Conservation (phyloP, 2,329 filamentous ascomycete species). For the Colletotrichum sublineola region DNA sequence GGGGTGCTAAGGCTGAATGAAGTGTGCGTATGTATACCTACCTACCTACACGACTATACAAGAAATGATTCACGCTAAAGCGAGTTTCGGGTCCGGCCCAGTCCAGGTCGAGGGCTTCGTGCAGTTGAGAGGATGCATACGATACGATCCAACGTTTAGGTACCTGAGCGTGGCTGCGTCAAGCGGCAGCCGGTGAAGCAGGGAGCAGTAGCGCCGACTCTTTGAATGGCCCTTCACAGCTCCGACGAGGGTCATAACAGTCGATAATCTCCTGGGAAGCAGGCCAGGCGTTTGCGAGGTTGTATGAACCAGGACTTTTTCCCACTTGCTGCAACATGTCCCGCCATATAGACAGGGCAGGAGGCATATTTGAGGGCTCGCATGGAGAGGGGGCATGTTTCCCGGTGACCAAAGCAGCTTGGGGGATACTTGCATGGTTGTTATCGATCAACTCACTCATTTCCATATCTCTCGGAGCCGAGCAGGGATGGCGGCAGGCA, state of each 20-base stretch:
- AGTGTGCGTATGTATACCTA: slow-evolving; percentile 14
- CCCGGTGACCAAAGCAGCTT: not conserved
- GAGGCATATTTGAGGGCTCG: not conserved
- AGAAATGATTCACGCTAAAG: slow-evolving; percentile 29
- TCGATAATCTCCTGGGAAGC: not conserved
- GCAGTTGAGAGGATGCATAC: slow-evolving; percentile 12
- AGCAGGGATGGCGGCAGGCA: not conserved
- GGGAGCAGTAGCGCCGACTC: slow-evolving; percentile 10
- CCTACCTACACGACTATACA: not conserved
- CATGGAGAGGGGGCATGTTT: not conserved
- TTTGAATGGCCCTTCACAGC: not conserved
- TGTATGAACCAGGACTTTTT: too few species aligned
- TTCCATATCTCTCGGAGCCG: not conserved
- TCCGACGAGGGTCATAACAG: slow-evolving; percentile 5
- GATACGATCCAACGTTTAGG: slow-evolving; percentile 3
- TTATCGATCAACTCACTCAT: not conserved
- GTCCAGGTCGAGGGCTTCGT: slow-evolving; percentile 36
- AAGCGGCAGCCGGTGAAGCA: slow-evolving; percentile 21
- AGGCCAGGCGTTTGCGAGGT: slow-evolving; percentile 17
- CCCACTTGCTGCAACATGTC: not conserved
- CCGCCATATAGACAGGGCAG: not conserved
- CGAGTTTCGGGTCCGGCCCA: slow-evolving; percentile 25
- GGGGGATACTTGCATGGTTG: not conserved
- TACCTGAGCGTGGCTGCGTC: slow-evolving; percentile 37
- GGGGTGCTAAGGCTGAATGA: slow-evolving; percentile 40